Evolutionary conservation across 768 basidiomycete species (phyloP).

Genomic region (Cystobasidium tubakii): DNA sequence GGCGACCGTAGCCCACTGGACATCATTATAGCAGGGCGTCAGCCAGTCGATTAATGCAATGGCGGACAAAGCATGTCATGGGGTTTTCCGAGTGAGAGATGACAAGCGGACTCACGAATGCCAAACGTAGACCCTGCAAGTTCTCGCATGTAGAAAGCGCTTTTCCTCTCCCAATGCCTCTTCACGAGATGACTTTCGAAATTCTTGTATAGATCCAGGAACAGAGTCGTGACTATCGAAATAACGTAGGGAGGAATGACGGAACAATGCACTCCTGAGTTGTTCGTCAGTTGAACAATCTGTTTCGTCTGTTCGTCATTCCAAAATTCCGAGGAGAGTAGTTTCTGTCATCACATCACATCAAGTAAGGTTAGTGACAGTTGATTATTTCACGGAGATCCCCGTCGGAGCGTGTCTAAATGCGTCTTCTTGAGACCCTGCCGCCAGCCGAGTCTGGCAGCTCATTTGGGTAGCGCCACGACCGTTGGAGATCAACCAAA

Average conservation of each 20-base stretch:
- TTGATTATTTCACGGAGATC: too few species aligned
- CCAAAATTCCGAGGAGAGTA: conserved; percentile 6
- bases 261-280: conserved; percentile 21
- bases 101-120: not conserved
- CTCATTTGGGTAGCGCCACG: too few species aligned
- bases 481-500: not conserved
- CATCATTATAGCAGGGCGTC: not conserved
- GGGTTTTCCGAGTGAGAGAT: not conserved
- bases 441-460: too few species aligned
- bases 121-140: conserved; percentile 16
- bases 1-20: conserved; percentile 22
- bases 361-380: not conserved
- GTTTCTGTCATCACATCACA: not conserved
- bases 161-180: conserved; percentile 13
- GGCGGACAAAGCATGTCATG: not conserved
- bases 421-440: too few species aligned
- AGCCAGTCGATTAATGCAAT: not conserved
- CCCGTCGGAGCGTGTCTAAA: too few species aligned
- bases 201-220: conserved; percentile 13
- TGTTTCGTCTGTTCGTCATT: conserved; percentile 10
- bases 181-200: conserved; percentile 21
- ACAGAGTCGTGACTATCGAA: conserved; percentile 6
- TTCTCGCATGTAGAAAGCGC: conserved; percentile 21
- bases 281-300: conserved; percentile 3
- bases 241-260: conserved; percentile 24